A percentile compares a stretch with the other conserved stretches of the same genome.
phyloP scores from a whole-genome alignment of 129 eudicot species.

The Smallanthus sonchifolius region DNA sequence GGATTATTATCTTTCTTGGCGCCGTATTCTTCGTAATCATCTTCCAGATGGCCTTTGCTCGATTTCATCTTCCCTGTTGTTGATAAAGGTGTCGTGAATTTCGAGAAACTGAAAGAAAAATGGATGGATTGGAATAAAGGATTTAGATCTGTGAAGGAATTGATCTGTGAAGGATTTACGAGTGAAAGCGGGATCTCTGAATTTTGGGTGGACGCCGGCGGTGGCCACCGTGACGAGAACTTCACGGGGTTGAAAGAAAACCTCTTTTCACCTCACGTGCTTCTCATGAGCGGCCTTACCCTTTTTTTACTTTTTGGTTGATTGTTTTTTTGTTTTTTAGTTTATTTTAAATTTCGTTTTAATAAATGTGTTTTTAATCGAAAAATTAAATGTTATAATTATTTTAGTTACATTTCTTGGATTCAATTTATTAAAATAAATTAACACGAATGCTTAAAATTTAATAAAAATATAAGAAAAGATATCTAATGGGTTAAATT shows the following conservation, averaged over 20 bases:
- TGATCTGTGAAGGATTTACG: slow-evolving; percentile 15
- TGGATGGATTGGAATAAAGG: neutral
- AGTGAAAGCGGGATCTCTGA: slow-evolving; percentile 12
- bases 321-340: neutral
- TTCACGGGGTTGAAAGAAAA: slow-evolving; percentile 24
- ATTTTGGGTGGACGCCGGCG: slow-evolving; percentile 26
- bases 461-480: no score
- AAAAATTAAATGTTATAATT: no score
- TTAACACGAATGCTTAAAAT: neutral
- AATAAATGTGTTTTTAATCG: no score
- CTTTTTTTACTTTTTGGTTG: neutral
- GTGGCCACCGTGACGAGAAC: slow-evolving; percentile 26
- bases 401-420: no score
- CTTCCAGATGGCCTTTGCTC: slow-evolving; percentile 56
- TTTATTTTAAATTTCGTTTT: neutral
- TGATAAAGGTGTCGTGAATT: neutral
- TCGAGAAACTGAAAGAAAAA: neutral
- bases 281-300: slow-evolving; percentile 35
- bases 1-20: slow-evolving; percentile 42
- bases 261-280: slow-evolving; percentile 41
- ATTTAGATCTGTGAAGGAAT: neutral
- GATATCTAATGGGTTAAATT: no score
- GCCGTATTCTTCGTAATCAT: slow-evolving; percentile 62
- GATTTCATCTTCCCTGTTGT: slow-evolving; percentile 46
- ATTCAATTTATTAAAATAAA: neutral